Evolutionary conservation across 352 stramenopile genomes (phyloP).

Genomic region (Globisporangium paddicum): DNA sequence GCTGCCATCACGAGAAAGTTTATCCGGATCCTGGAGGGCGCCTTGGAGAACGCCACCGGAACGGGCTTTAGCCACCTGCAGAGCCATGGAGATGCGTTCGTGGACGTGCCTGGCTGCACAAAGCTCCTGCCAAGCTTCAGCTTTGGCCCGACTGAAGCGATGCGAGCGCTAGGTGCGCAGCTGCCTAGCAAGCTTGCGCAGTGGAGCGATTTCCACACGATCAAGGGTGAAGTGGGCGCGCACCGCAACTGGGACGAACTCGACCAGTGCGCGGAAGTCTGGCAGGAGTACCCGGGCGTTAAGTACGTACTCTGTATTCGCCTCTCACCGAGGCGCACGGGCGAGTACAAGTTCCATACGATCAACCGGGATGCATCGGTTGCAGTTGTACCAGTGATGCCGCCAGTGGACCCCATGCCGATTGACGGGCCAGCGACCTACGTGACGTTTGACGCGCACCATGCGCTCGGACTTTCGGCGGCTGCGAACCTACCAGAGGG

Average conservation of each 20-base stretch:
- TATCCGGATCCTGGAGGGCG: background rate
- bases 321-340: background rate
- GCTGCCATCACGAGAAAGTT: background rate
- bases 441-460: background rate
- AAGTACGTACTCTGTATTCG: background rate
- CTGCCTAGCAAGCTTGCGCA: background rate
- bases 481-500: background rate
- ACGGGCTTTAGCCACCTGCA: background rate
- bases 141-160: background rate
- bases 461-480: background rate
- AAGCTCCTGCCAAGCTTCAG: background rate
- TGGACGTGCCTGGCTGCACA: background rate
- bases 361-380: background rate
- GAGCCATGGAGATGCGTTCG: background rate
- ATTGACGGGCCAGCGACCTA: background rate
- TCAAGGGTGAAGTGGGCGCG: conserved; percentile 1
- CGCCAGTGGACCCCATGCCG: background rate
- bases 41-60: background rate
- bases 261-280: background rate
- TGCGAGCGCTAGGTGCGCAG: background rate
- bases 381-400: background rate
- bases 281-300: background rate
- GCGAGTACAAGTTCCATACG: background rate
- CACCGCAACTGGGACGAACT: background rate
- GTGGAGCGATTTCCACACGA: background rate